Evolutionary conservation across 805 yeast species (phyloP).

Genomic region (Candida sphagnicola): DNA sequence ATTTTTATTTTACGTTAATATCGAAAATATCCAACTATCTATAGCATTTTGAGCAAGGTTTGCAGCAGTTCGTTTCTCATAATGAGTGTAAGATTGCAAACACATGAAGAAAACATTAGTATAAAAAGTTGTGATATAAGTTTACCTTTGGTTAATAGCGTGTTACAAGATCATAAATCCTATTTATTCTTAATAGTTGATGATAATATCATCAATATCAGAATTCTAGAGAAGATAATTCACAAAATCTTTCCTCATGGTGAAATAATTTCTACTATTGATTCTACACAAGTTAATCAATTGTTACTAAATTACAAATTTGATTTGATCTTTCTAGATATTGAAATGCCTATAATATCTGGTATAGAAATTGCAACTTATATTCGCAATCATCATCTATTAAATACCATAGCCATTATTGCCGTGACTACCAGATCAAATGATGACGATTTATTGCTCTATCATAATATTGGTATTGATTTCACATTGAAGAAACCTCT

Average conservation of each 20-base stretch:
- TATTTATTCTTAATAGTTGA: slow-evolving; percentile 30
- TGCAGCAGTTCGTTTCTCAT: too few species aligned
- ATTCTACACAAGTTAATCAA: slow-evolving; percentile 24
- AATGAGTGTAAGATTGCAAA: too few species aligned
- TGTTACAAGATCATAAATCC: neutral
- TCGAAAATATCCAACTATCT: too few species aligned
- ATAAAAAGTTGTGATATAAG: neutral
- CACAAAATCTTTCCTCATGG: slow-evolving; percentile 31
- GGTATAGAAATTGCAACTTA: slow-evolving; percentile 35
- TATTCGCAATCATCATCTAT: slow-evolving; percentile 5
- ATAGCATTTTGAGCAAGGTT: too few species aligned
- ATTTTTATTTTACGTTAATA: too few species aligned
- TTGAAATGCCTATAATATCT: slow-evolving; percentile 41
- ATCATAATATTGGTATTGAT: slow-evolving; percentile 35
- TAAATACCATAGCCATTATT: slow-evolving; percentile 25
- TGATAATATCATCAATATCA: slow-evolving; percentile 39
- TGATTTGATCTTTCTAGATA: slow-evolving; percentile 38
- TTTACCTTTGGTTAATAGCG: too few species aligned
- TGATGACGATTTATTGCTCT: slow-evolving; percentile 23
- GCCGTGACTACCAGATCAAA: slow-evolving; percentile 38
- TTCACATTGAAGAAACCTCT: slow-evolving; percentile 40
- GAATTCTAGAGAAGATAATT: slow-evolving; percentile 30
- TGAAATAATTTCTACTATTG: slow-evolving; percentile 22
- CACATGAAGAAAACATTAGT: too few species aligned
- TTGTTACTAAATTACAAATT: slow-evolving; percentile 13